phyloP scores from a whole-genome alignment of 2,329 filamentous ascomycete genomes.

The Scorias spongiosa region DNA sequence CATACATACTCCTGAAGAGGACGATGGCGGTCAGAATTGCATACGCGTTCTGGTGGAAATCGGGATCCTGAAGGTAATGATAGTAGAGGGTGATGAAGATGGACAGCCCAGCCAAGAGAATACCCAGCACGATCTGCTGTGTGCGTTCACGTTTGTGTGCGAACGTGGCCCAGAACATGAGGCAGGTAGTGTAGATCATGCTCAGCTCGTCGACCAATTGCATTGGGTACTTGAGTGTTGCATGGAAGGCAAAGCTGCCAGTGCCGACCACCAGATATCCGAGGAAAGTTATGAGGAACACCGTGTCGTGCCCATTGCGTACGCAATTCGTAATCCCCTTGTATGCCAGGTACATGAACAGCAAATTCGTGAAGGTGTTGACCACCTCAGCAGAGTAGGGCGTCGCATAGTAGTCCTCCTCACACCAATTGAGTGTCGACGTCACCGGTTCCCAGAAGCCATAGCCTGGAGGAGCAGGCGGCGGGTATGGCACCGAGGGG shows the following conservation, averaged over 20 bases:
- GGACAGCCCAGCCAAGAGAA: slow-evolving; percentile 37
- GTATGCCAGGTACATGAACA: slow-evolving; percentile 65
- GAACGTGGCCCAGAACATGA: slow-evolving; percentile 62
- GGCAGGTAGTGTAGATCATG: slow-evolving; percentile 57
- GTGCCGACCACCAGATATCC: slow-evolving; percentile 47
- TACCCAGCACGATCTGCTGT: slow-evolving; percentile 40
- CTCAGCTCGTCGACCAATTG: slow-evolving; percentile 55
- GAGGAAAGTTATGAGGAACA: slow-evolving; percentile 55
- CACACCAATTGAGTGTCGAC: slow-evolving; percentile 64
- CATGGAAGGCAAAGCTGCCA: slow-evolving; percentile 49
- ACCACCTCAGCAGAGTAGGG: slow-evolving; percentile 63
- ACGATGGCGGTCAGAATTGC: slow-evolving; percentile 55
- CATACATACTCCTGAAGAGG: slow-evolving; percentile 57
- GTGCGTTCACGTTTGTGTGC: slow-evolving; percentile 45
- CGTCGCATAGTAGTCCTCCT: slow-evolving; percentile 67
- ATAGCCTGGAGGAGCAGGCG: slow-evolving; percentile 37
- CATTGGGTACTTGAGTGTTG: slow-evolving; percentile 54
- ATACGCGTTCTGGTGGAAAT: slow-evolving; percentile 71
- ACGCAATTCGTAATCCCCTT: slow-evolving; percentile 63
- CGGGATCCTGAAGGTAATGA: slow-evolving; percentile 65
- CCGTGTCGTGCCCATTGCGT: slow-evolving; percentile 54
- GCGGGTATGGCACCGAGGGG: slow-evolving; percentile 33
- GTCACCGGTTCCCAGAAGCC: slow-evolving; percentile 49
- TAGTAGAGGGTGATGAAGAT: slow-evolving; percentile 66
- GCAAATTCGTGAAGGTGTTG: slow-evolving; percentile 65